A percentile compares a stretch with the other conserved stretches of the same genome.
phyloP scores from a whole-genome alignment of 495 filamentous ascomycete species.

The Cetradonia linearis region DNA sequence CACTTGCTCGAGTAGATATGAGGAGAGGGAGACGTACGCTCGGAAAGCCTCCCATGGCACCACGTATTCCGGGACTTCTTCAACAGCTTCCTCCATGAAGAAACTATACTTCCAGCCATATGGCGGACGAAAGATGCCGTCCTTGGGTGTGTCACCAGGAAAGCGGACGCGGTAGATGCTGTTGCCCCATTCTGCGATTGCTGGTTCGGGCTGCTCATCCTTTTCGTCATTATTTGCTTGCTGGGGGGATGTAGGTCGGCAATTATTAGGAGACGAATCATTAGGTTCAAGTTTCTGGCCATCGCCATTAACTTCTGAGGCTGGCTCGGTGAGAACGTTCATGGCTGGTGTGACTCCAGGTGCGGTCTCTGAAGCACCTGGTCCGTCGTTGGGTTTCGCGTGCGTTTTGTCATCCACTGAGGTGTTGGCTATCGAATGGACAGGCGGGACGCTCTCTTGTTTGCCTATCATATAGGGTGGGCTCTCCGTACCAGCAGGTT shows the following conservation, averaged over 20 bases:
- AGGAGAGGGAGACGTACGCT: constrained; percentile 37
- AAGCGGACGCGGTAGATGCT: constrained; percentile 82
- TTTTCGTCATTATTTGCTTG: neutral
- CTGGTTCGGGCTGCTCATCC: constrained; percentile 19
- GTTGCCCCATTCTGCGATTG: constrained; percentile 73
- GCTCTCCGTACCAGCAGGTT: neutral
- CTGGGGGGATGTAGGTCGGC: neutral
- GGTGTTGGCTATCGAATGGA: neutral
- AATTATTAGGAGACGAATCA: neutral
- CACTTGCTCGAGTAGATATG: neutral
- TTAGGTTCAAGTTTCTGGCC: neutral
- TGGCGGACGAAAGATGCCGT: constrained; percentile 79
- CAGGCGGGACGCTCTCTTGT: neutral
- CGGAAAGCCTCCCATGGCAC: constrained; percentile 98
- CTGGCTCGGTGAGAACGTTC: constrained; percentile 6
- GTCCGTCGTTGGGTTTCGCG: constrained; percentile 1
- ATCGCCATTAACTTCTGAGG: neutral
- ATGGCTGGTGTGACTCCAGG: neutral
- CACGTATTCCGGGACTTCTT: constrained; percentile 93
- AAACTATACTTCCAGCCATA: constrained; percentile 98
- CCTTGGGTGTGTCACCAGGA: constrained; percentile 59
- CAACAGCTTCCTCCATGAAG: constrained; percentile 89
- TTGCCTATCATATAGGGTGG: neutral
- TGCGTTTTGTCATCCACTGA: constrained; percentile 14
- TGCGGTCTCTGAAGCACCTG: neutral